Base-by-base conservation (phyloP, 1,284 basidiomycete genomes). In the Caloboletus firmus region DNA sequence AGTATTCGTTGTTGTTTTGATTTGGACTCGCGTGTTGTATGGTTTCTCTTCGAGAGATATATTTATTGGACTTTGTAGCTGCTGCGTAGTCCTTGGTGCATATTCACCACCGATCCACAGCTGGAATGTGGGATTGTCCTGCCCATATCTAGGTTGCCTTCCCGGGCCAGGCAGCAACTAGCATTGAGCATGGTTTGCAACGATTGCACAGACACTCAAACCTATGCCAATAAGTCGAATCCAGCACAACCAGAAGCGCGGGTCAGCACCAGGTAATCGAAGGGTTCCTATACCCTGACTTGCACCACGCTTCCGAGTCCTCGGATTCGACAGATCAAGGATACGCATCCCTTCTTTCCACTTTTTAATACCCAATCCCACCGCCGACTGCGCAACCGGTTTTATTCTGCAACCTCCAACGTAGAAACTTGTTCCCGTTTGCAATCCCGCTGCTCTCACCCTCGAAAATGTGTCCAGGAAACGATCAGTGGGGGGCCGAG, bases 381-480 rank as follows among this genome's bases (percentile, higher is more conserved):
- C 59, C 65, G 1, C 54, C 53, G 4, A 43, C 26, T 20, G 24
- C 36, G 11, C 41, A 44, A 45, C 69, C 68, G 30, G 62, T 70
- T n/a, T 30, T 42, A 24, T 73, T 66, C 35, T 18, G 12, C 69
- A 72, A 17, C 78, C 80, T 60, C 79, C 81, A 2, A 67, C 77
- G 2, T 66, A 31, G 11, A 13, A 31, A 12, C 30, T 11, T 11
- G 30, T 31, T 65, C 84, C 88, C 35, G 84, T 85, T 13, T 35
- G 74, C 26, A 26, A 28, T 28, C 26, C 26, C 26, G 7, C 78
- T 31, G 8, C 73, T 89, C 32, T 82, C 84, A 2, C 26, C 26
- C 26, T 8, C 26, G 1, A 28, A 28, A 28, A 28, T 72, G 92
- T 95, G 56, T 86, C 3, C 75, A 77, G 53, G 78, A 77, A 34